Conservation (phyloP, 495 filamentous ascomycete genomes). For the Penicillium waksmanii region DNA sequence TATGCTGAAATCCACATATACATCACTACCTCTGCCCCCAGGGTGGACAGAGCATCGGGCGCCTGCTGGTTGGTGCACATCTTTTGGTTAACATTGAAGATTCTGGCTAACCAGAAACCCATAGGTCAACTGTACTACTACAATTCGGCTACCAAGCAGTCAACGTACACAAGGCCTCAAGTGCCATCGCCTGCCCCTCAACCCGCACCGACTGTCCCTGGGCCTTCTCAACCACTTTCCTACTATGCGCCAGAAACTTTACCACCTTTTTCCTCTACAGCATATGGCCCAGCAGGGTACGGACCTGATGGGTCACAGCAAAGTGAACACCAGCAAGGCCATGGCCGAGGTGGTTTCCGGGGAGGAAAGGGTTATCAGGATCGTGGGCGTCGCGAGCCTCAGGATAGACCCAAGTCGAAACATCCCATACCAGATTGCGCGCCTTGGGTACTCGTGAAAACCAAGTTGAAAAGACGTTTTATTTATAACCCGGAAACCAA, state of each 20-base stretch:
- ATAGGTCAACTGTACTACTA: constrained; percentile 87
- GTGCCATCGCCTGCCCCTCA: constrained; percentile 29
- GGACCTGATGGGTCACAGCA: constrained; percentile 19
- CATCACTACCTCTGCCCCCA: constrained; percentile 59
- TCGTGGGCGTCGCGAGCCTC: constrained; percentile 59
- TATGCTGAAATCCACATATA: constrained; percentile 52
- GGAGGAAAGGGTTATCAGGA: constrained; percentile 57
- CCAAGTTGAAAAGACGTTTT: constrained; percentile 84
- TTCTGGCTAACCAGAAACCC: constrained; percentile 19
- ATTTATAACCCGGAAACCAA: constrained; percentile 82
- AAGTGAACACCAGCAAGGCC: constrained; percentile 27
- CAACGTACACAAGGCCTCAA: constrained; percentile 78
- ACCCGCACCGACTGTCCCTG: constrained; percentile 29
- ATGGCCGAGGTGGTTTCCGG: constrained; percentile 45
- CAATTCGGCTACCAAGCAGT: constrained; percentile 81
- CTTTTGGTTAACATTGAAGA: constrained; percentile 11
- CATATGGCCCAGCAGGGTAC: constrained; percentile 40
- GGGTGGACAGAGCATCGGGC: constrained; percentile 96
- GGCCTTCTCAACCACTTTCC: constrained; percentile 23
- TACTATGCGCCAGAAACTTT: constrained; percentile 40
- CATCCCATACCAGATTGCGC: constrained; percentile 76
- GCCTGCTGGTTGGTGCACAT: constrained; percentile 64
- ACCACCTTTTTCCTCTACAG: constrained; percentile 49
- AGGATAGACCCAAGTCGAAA: constrained; percentile 82
- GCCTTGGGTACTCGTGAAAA: constrained; percentile 93